Evolutionary conservation across 768 basidiomycete genomes (phyloP).

Genomic region (Roridomyces roridus): DNA sequence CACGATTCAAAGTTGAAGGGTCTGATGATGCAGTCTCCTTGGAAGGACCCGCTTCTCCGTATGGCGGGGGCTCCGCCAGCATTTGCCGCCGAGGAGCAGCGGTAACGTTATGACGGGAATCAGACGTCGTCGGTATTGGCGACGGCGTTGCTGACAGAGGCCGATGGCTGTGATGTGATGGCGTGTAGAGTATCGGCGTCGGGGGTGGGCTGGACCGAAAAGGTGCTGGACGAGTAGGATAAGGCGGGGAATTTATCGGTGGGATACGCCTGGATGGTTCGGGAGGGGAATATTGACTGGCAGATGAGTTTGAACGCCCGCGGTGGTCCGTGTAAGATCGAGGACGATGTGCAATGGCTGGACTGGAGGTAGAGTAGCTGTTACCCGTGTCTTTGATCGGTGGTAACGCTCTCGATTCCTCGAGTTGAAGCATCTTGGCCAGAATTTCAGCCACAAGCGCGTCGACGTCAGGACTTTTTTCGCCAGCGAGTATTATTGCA

Average conservation of each 20-base stretch:
- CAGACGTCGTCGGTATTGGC: neutral
- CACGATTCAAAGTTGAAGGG: slow-evolving; percentile 7
- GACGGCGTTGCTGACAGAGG: neutral
- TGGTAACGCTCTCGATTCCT: slow-evolving; percentile 16
- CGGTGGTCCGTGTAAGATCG: neutral
- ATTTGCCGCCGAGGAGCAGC: slow-evolving; percentile 5
- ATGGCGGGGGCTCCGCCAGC: neutral
- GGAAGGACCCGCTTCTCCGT: slow-evolving; percentile 7
- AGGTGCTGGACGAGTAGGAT: neutral
- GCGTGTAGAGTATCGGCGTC: neutral
- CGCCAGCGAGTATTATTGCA: slow-evolving; percentile 15
- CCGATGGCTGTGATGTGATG: neutral
- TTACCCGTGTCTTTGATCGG: slow-evolving; percentile 15
- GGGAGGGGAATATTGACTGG: slow-evolving; percentile 3
- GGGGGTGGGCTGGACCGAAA: neutral
- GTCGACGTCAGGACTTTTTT: slow-evolving; percentile 20
- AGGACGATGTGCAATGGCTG: neutral
- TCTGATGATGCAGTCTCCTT: neutral
- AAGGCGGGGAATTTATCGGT: neutral
- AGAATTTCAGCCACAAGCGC: slow-evolving; percentile 22
- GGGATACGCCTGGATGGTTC: neutral
- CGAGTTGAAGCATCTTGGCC: slow-evolving; percentile 19
- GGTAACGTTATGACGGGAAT: slow-evolving; percentile 3
- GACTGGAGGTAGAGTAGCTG: slow-evolving; percentile 7
- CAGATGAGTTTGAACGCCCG: slow-evolving; percentile 7